A percentile compares a stretch with the other conserved stretches of the same genome.
phyloP scores from a whole-genome alignment of 208 protist genomes.

The Leishmania amazonensis region DNA sequence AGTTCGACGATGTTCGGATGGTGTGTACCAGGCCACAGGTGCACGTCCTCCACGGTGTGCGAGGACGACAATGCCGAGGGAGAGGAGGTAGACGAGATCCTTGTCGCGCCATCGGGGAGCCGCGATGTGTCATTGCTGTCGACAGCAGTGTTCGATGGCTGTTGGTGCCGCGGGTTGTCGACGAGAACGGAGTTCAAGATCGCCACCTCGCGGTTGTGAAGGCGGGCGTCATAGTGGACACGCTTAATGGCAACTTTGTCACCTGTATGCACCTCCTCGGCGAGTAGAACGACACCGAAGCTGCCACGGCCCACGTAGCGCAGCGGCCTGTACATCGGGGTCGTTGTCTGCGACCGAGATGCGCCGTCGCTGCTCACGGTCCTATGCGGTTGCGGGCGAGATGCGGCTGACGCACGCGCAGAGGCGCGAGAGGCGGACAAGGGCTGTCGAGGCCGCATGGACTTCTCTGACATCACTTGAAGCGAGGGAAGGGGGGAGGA shows the following conservation, averaged over 20 bases:
- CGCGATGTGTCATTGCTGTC: background rate
- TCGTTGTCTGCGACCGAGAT: background rate
- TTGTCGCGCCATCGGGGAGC: background rate
- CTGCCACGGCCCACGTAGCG: slow-evolving; percentile 94
- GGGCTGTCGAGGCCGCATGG: background rate
- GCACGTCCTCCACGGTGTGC: slow-evolving; percentile 4
- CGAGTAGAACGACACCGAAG: slow-evolving; percentile 97
- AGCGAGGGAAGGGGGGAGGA: background rate
- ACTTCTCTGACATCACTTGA: slow-evolving; percentile 5
- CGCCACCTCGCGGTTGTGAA: slow-evolving; percentile 98
- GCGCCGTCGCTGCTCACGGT: background rate
- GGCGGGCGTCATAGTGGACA: slow-evolving; percentile 96
- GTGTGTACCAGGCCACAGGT: slow-evolving; percentile 20
- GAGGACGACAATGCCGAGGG: background rate
- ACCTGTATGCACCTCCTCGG: slow-evolving; percentile 74
- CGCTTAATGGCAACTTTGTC: slow-evolving; percentile 97
- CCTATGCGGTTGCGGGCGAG: background rate
- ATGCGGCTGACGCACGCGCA: background rate
- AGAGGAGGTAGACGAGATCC: background rate
- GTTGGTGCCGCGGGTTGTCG: background rate
- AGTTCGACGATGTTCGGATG: slow-evolving; percentile 97
- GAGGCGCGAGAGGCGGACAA: background rate
- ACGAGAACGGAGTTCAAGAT: slow-evolving; percentile 93
- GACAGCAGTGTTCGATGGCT: background rate
- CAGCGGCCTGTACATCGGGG: slow-evolving; percentile 31